Evolutionary conservation across 1,284 basidiomycete genomes (phyloP), one percentile per base, ranked within the genome.

Genomic region (Malassezia nana): DNA sequence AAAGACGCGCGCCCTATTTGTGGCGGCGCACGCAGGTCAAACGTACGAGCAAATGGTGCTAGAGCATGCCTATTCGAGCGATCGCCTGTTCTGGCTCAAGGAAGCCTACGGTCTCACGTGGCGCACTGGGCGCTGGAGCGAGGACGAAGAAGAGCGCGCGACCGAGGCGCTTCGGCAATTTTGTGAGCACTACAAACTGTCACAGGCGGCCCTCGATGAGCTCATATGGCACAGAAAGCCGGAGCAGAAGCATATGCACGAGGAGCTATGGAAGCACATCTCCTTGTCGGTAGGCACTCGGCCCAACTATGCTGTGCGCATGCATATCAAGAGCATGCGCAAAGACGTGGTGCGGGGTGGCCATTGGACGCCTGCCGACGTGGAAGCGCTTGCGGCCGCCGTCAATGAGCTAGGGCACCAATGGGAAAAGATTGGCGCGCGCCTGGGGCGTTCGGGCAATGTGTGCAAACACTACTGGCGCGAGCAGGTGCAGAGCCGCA

Each of bases 11-110:
- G 54, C 48, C 5, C 31, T 49, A 7, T 56, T 56, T 46, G 54
- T 56, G 15, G 44, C 54, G 15, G 48, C 48, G 40, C 54, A 56
- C 26, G 54, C 48, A 2, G 54, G 54, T 10, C 54, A 56, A 29
- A 50, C 54, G 15, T 56, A 56, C 48, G 54, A 56, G 54, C 54
- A 56, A 22, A 56, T 56, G 54, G 54, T 56, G 25, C 45, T 56
- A 10, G 54, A 56, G 49, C 54, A 50, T 15, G 54, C 54, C 12
- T 56, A 56, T 49, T 56, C 54, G 38, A 56, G 54, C 20, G 54
- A 56, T 29, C 54, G 54, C 16, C 45, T 56, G 15, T 49, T 30
- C 24, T 56, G 54, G 54, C 54, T 56, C 29, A 50, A 51, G 28
- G 54, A 56, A 18, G 54, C 54, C 18, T 56, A 56, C n/a, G 44